A percentile compares a stretch with the other conserved stretches of the same genome.
Conservation (phyloP, 23 red algal species). For the Agarophyton chilense region DNA sequence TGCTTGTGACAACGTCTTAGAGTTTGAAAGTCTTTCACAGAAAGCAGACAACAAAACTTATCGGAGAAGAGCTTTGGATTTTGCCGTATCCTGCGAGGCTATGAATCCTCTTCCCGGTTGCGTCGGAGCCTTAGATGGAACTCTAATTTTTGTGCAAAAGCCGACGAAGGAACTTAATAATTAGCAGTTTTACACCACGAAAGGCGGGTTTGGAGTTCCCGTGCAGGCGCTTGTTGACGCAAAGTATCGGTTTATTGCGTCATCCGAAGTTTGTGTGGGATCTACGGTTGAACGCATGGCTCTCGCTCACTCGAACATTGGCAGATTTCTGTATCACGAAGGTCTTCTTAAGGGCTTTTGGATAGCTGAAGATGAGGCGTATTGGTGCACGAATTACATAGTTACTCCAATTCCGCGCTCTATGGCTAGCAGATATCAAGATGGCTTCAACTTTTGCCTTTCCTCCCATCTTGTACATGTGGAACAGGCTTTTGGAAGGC, state of each 20-base stretch:
- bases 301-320: background rate
- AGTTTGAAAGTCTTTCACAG: background rate
- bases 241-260: background rate
- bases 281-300: background rate
- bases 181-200: background rate
- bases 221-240: background rate
- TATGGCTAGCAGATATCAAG: too few relatives aligned
- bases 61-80: too few relatives aligned
- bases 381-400: background rate
- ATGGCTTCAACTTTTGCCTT: background rate
- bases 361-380: slow-evolving; percentile 17
- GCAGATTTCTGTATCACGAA: background rate
- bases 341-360: background rate
- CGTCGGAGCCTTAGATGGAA: background rate
- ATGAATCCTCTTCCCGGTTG: too few relatives aligned
- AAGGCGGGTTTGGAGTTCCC: too few relatives aligned
- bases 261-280: background rate
- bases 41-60: background rate
- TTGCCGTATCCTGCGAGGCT: too few relatives aligned
- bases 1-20: background rate
- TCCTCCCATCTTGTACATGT: slow-evolving; percentile 4
- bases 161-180: background rate
- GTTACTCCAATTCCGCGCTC: slow-evolving; percentile 16
- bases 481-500: slow-evolving; percentile 8
- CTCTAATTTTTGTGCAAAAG: background rate